A percentile compares a stretch with the other conserved stretches of the same genome.
These are phyloP conservation scores for Paramecium tetraurelia DNA, from an alignment of 73 alveolate species.

Conservation along the genomic window DNA sequence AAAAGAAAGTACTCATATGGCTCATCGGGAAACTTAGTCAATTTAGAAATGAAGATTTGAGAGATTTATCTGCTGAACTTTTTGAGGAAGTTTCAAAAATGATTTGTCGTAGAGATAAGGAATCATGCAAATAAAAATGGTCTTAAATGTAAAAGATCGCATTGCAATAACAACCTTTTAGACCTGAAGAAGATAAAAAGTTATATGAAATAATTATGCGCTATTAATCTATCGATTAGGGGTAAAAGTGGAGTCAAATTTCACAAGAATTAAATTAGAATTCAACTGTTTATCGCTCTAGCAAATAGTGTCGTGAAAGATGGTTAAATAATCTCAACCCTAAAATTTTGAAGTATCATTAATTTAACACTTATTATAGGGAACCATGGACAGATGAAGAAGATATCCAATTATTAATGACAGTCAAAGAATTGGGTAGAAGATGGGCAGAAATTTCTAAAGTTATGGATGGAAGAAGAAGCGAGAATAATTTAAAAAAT, in stretches of 20 bases:
- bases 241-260: constrained; percentile 22
- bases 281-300: constrained; percentile 32
- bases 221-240: not conserved
- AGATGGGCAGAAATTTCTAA: constrained; percentile 55
- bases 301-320: constrained; percentile 42
- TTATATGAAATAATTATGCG: constrained; percentile 2
- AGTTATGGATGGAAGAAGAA: constrained; percentile 29
- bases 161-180: not conserved
- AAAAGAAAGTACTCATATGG: constrained; percentile 43
- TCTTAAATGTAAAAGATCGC: constrained; percentile 5
- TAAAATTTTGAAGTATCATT: not conserved
- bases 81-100: not conserved
- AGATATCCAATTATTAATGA: not conserved
- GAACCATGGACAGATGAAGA: constrained; percentile 27
- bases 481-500: constrained; percentile 34
- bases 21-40: not conserved
- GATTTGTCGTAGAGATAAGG: constrained; percentile 17
- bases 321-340: constrained; percentile 48
- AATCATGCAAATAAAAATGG: constrained; percentile 8
- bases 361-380: not conserved
- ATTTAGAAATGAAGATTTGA: not conserved
- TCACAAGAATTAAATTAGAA: not conserved
- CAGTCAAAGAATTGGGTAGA: constrained; percentile 8
- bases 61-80: not conserved
- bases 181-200: constrained; percentile 26